Evolutionary conservation across 2,329 filamentous ascomycete genomes (phyloP), one percentile per base, ranked within the genome.

Genomic region (Cladobotryum mycophilum): DNA sequence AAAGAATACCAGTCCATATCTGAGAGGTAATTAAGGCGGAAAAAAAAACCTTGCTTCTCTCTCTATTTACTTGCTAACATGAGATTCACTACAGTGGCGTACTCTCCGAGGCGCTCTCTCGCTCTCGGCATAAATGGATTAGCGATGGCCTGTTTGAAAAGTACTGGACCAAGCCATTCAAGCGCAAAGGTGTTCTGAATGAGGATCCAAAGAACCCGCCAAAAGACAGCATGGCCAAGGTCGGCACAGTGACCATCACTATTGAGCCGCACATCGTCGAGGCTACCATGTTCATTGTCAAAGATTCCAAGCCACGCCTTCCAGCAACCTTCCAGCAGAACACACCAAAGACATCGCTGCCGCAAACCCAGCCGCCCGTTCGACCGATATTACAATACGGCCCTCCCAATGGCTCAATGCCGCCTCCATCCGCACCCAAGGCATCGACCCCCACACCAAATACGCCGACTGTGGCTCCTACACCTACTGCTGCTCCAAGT

Each of bases 241-340:
- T 89, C 18, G 88, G 89, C 58, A 80, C 79, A 58, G 83, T 88
- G 55, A 83, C 83, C 34, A 82, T 95, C 55, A 85, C 82, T 18
- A 82, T 91, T 53, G 88, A 91, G 65, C 89, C 89, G 41, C 87
- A 93, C 63, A 80, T 87, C 41, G 81, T 93, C 58, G 86, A 90
- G 57, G 87, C 86, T 14, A 85, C 80, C 43, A 80, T 90, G 73
- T 90, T 78, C 62, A 78, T 80, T 17, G 82, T 89, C 52, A 86
- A 87, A 61, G 84, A 86, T 48, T 74, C 78, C 7, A 81, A 80
- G 56, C 74, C 61, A 20, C 45, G 49, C 17, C 52, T 38, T 38
- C 40, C 51, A 25, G 43, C 38, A 20, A 25, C 52, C 14, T 67
- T 71, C 36, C 67, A 70, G 20, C 69, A 67, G 53, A 69, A 62